A percentile compares a stretch with the other conserved stretches of the same genome.
Evolutionary conservation across 106 monocot species (phyloP).

Genomic region (Dendrobium huoshanense): DNA sequence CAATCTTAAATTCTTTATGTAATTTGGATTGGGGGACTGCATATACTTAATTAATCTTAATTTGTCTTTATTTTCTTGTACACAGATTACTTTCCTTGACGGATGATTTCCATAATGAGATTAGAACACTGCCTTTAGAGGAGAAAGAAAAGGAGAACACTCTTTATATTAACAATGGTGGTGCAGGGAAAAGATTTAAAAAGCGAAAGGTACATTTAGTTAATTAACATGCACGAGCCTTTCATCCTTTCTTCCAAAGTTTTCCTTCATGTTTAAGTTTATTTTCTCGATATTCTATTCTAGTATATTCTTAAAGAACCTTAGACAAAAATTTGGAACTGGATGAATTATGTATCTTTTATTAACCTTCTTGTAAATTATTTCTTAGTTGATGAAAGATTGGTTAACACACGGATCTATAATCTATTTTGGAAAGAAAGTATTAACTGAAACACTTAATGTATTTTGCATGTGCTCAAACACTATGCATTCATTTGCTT

Average conservation of each 20-base stretch:
- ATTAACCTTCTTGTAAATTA: background rate
- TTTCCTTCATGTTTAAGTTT: background rate
- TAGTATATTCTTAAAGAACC: background rate
- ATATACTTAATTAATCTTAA: background rate
- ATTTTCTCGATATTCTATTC: background rate
- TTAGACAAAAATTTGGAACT: background rate
- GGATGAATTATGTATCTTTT: background rate
- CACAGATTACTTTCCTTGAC: constrained; percentile 59
- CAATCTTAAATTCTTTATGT: background rate
- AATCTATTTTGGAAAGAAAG: background rate
- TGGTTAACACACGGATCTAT: background rate
- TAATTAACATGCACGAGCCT: background rate
- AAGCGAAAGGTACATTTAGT: constrained; percentile 16
- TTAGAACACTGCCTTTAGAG: constrained; percentile 43
- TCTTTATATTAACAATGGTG: constrained; percentile 2
- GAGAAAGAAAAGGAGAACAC: constrained; percentile 22
- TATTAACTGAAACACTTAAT: background rate
- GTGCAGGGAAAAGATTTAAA: constrained; percentile 35
- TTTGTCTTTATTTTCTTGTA: background rate
- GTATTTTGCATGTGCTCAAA: background rate
- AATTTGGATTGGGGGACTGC: background rate
- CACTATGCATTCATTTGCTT: background rate
- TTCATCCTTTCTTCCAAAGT: background rate
- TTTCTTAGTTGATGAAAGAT: background rate
- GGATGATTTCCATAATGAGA: constrained; percentile 46